These are phyloP conservation scores for Aureobasidium uvarum DNA, from an alignment of 2,329 filamentous ascomycete genomes.

Conservation along the genomic window DNA sequence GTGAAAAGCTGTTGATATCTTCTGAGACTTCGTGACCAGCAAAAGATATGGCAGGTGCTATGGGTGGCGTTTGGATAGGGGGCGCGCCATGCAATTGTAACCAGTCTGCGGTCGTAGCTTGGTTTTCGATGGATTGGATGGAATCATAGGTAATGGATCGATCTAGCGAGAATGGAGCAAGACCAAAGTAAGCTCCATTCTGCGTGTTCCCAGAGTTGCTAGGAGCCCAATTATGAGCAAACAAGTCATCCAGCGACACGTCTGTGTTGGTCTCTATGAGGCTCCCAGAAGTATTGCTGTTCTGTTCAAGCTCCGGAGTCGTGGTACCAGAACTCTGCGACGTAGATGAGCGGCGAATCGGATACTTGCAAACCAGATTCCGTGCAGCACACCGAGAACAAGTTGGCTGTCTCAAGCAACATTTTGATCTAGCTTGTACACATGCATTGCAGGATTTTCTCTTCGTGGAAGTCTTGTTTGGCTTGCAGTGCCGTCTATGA, in stretches of 20 bases:
- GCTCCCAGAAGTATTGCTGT: neutral
- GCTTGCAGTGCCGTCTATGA: conserved; percentile 6
- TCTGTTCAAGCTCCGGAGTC: neutral
- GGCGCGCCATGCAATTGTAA: no score
- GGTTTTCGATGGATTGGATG: neutral
- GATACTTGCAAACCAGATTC: neutral
- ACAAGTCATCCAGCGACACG: neutral
- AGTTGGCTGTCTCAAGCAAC: neutral
- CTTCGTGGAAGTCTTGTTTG: neutral
- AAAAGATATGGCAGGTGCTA: neutral
- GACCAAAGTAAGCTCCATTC: neutral
- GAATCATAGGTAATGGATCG: neutral
- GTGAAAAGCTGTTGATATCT: neutral
- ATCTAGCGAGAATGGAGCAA: neutral
- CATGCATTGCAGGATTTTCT: neutral
- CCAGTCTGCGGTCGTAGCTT: no score
- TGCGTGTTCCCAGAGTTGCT: neutral
- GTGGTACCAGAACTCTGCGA: neutral
- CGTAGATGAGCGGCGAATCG: neutral
- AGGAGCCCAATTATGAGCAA: neutral
- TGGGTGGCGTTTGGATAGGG: neutral
- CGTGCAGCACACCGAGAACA: neutral
- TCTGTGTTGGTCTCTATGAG: neutral
- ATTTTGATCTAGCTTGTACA: conserved; percentile 6
- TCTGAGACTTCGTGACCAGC: neutral